These are phyloP conservation scores for Beta corolliflora DNA, from an alignment of 179 eudicot species.

Conservation along the genomic window DNA sequence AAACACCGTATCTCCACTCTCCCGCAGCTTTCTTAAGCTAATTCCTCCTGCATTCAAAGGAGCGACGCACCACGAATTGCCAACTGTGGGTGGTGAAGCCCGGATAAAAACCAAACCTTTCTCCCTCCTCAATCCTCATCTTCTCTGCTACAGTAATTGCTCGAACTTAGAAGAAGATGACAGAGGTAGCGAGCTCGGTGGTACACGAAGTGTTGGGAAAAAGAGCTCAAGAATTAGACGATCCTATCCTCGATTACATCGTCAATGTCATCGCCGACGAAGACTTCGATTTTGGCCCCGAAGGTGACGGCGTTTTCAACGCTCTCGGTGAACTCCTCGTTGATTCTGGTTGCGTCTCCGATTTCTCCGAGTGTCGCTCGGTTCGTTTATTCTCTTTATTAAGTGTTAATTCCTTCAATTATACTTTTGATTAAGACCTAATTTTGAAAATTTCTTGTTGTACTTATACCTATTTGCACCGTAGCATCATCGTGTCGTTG, in stretches of 20 bases:
- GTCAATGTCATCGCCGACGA: conserved; percentile 97
- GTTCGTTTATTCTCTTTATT: conserved; percentile 33
- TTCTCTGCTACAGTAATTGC: neutral
- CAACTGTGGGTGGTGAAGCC: neutral
- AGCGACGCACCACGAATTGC: neutral
- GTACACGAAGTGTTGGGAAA: conserved; percentile 80
- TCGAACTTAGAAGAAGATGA: conserved; percentile 43
- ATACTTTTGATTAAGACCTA: neutral
- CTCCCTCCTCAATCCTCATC: neutral
- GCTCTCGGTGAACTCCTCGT: conserved; percentile 91
- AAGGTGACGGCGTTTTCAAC: conserved; percentile 86
- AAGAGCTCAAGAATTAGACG: conserved; percentile 59
- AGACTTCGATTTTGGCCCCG: conserved; percentile 89
- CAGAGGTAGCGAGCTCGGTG: conserved; percentile 80
- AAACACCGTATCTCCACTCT: neutral
- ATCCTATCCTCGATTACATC: conserved; percentile 85
- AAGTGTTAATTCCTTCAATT: neutral
- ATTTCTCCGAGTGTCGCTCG: conserved; percentile 66
- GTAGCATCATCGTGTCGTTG: neutral
- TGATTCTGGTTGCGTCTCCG: conserved; percentile 76
- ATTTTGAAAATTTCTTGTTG: no score
- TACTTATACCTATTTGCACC: no score
- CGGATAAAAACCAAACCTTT: neutral
- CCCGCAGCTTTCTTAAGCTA: neutral
- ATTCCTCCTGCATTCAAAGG: neutral